Base-by-base conservation (phyloP, 805 yeast species). In the Pichia paraexigua region DNA sequence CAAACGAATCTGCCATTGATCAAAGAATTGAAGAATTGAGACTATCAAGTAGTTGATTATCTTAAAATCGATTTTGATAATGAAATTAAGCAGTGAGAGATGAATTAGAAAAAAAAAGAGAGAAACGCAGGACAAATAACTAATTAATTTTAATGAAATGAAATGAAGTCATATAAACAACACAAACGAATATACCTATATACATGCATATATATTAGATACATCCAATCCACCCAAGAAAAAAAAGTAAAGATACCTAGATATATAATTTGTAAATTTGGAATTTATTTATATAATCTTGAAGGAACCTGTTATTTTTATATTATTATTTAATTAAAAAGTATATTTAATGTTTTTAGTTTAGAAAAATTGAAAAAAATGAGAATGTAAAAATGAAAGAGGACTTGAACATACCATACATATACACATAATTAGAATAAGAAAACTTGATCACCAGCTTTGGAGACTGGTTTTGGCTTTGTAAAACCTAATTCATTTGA, bases 381-480 rank as follows among this genome's bases (percentile, higher is more conserved):
- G 20, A 20, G 25, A 25, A 42, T n/a, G 17, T 24, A 15, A 42
- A 42, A 25, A 22, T n/a, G 15, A 10, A 44, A 20, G 7, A 9
- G 25, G 2, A 32, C 15, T 5, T 21, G 13, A 5, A 22, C 35
- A 20, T 21, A 42, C 42, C n/a, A 21, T 13, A 42, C 5, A 22
- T 17, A 10, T 18, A n/a, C 17, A 44, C 28, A 12, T 21, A 30
- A 24, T 67, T 77, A 91, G 62, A 91, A 91, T 37, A 87, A 87
- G 71, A 90, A 91, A 39, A 89, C 85, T 72, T 87, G 92, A 71
- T 91, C 96, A 53, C 88, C 95, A 65, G 87, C 78, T 70, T 90
- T 89, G 45, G 95, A 83, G 44, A 91, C 87, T 6, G 96, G 94
- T 70, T 82, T 85, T 47, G 96, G 89, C 76, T 89, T 89, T 47